Conservation (phyloP, 768 basidiomycete genomes). For the Lactarius indigo region DNA sequence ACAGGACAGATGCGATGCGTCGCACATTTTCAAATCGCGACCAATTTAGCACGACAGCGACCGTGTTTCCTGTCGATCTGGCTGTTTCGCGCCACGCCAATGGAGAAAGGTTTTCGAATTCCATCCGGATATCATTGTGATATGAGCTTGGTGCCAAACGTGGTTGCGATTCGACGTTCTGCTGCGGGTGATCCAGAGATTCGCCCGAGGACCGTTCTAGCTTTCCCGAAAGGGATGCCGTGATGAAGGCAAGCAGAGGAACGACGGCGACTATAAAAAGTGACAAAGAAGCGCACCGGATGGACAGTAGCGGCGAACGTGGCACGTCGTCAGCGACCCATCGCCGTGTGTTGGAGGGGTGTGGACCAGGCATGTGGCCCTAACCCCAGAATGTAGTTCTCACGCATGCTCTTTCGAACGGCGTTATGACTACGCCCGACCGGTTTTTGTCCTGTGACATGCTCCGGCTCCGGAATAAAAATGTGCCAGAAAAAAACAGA, state of each 20-base stretch:
- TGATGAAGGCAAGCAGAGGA: background rate
- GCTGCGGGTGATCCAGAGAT: conserved; percentile 1
- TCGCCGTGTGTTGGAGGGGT: background rate
- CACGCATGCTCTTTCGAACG: too few relatives aligned
- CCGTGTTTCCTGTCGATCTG: background rate
- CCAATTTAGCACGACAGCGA: conserved; percentile 65
- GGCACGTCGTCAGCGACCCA: background rate
- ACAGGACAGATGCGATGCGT: conserved; percentile 51
- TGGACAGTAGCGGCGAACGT: background rate
- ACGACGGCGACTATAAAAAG: background rate
- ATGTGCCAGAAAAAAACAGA: background rate
- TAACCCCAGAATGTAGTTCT: background rate
- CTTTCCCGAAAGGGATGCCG: background rate
- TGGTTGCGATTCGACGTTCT: background rate
- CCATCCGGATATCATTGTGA: background rate
- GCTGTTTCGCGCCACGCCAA: background rate
- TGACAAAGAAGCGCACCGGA: background rate
- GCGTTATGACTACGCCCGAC: too few relatives aligned
- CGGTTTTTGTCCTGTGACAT: too few relatives aligned
- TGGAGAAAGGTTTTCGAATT: background rate
- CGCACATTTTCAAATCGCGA: conserved; percentile 59
- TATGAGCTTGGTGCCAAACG: conserved; percentile 7
- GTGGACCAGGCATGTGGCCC: background rate
- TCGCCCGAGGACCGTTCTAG: background rate
- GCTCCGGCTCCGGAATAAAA: too few relatives aligned